phyloP scores from a whole-genome alignment of 257 asterid species.

The Solanum lignicaule region DNA sequence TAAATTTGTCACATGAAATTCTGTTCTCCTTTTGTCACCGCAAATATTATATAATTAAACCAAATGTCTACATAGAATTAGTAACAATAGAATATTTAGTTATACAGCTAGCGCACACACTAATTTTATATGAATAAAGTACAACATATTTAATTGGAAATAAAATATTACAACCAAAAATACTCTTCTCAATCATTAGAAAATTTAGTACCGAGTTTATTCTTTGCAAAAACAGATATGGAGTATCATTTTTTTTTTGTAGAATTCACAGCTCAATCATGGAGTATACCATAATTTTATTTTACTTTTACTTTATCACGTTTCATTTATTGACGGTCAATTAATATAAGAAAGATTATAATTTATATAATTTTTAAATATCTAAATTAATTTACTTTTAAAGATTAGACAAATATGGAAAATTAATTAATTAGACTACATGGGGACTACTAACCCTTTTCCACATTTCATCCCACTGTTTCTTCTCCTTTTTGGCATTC shows the following conservation, averaged over 20 bases:
- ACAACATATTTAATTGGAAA: not conserved
- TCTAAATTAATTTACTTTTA: not conserved
- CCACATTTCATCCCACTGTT: not conserved
- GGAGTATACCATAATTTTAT: not conserved
- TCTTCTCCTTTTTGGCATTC: not conserved
- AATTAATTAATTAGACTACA: not conserved
- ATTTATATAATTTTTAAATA: too few species aligned
- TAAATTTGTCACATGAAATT: not conserved
- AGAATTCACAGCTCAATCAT: not conserved
- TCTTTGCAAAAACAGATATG: not conserved
- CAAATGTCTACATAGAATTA: not conserved
- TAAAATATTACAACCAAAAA: not conserved
- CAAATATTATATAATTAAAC: not conserved
- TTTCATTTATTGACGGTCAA: too few species aligned
- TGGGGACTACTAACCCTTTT: not conserved
- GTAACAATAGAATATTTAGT: not conserved
- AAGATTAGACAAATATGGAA: not conserved
- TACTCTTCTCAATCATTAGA: not conserved
- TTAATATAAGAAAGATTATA: too few species aligned
- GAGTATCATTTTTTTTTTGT: not conserved
- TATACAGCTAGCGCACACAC: not conserved
- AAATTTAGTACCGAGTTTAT: not conserved
- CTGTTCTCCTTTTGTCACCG: not conserved
- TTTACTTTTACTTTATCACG: not conserved
- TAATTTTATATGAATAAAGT: not conserved